These are phyloP conservation scores for Actinidia arguta DNA, from an alignment of 179 eudicot genomes.

Conservation along the genomic window DNA sequence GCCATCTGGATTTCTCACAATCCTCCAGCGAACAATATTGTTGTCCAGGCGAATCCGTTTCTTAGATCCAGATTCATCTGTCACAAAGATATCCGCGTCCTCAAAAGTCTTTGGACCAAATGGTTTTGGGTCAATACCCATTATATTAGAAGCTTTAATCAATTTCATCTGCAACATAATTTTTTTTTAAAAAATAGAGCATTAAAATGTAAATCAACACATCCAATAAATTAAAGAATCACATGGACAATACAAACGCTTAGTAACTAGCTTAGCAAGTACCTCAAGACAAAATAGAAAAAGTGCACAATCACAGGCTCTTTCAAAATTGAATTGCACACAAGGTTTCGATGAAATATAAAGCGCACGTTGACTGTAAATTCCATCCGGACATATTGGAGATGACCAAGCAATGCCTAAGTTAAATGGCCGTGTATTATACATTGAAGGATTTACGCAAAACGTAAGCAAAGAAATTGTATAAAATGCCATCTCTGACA, in stretches of 20 bases:
- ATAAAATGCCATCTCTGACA: background rate
- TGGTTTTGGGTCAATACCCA: conserved; percentile 97
- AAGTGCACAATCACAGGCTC: background rate
- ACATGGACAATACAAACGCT: background rate
- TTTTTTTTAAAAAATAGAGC: background rate
- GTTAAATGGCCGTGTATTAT: background rate
- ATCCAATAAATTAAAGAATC: background rate
- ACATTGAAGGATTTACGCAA: conserved; percentile 7
- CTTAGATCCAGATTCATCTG: conserved; percentile 95
- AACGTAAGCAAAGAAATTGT: background rate
- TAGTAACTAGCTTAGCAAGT: background rate
- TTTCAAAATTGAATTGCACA: background rate
- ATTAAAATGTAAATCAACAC: conserved; percentile 5
- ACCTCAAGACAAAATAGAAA: background rate
- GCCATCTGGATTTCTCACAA: conserved; percentile 77
- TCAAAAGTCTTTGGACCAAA: conserved; percentile 93
- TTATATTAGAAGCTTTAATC: conserved; percentile 96
- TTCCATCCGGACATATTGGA: background rate
- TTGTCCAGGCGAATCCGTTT: conserved; percentile 92
- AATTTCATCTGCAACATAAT: conserved; percentile 77
- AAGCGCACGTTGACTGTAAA: background rate
- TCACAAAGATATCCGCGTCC: conserved; percentile 87
- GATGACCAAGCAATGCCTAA: background rate
- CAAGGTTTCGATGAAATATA: background rate
- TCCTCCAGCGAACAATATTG: conserved; percentile 97